phyloP scores from a whole-genome alignment of 768 basidiomycete genomes.

The Serpula lacrymans region DNA sequence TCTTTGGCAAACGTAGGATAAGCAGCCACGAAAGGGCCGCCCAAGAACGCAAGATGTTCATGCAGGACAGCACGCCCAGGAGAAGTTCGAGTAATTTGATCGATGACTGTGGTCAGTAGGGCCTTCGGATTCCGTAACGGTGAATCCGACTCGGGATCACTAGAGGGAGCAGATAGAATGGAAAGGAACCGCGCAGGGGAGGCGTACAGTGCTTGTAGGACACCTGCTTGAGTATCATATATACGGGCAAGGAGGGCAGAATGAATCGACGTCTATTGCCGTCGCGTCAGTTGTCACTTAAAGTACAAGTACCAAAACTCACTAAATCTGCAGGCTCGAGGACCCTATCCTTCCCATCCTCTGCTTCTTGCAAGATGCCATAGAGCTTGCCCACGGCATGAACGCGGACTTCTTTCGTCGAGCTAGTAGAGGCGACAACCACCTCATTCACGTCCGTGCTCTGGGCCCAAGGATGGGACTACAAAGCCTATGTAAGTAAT shows the following conservation, averaged over 20 bases:
- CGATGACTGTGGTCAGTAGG: conserved; percentile 19
- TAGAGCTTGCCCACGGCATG: conserved; percentile 59
- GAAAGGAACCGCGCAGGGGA: conserved; percentile 44
- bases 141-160: conserved; percentile 29
- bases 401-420: conserved; percentile 57
- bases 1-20: conserved; percentile 26
- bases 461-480: conserved; percentile 21
- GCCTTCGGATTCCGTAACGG: conserved; percentile 16
- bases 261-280: conserved; percentile 49
- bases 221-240: conserved; percentile 56
- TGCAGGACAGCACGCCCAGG: conserved; percentile 51
- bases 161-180: conserved; percentile 36
- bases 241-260: conserved; percentile 66
- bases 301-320: background rate
- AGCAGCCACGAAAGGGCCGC: conserved; percentile 36
- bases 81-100: conserved; percentile 32
- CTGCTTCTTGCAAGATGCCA: conserved; percentile 26
- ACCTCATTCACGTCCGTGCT: conserved; percentile 39
- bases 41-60: conserved; percentile 56
- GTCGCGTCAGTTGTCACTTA: too few species aligned
- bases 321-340: conserved; percentile 43
- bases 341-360: conserved; percentile 4
- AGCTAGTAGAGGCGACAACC: conserved; percentile 53
- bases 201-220: conserved; percentile 69
- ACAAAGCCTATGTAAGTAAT: background rate